Base-by-base conservation (phyloP, 768 basidiomycete genomes). In the Leccinum fibrillosum region DNA sequence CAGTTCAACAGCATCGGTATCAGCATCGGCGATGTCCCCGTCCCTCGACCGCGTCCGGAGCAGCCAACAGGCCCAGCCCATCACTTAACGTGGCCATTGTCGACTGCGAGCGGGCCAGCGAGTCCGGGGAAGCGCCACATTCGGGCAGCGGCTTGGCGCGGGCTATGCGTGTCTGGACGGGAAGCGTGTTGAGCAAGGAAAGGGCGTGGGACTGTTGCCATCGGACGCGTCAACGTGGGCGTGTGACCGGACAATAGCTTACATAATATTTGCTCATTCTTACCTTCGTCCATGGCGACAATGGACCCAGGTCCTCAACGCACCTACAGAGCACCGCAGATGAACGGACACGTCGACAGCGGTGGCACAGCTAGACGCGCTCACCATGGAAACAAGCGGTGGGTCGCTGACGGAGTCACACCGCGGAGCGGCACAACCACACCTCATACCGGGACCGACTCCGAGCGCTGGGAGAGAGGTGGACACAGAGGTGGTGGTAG, bases 401-500 rank as follows among this genome's bases (percentile, higher is more conserved):
- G 86, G 86, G 75, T 81, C 10, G 78, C 84, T 7, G 73, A 74
- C 49, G 71, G 69, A 50, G 68, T 69, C 54, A 45, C 60, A 26
- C 73, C 75, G 32, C 70, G 75, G 58, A 74, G 68, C 52, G 66
- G 73, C 25, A 62, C 67, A 54, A 75, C 65, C 48, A 75, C 74
- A 4, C 72, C 77, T 7, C 71, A 73, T 50, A 68, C 75, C 60
- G 66, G 66, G 19, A 66, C 66, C 17, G 84, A 87, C 62, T 65
- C 67, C 25, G 85, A 85, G 54, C 76, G 82, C 48, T 82, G 86
- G 84, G 87, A 89, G 53, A 78, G 86, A 49, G 86, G 85, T 5
- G 82, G 82, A 5, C 75, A 77, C 68, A 76, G 80, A 62, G 83
- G 84, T 10, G 75, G 82, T 25, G 73, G 81, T 17, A 75, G 80